A percentile compares a stretch with the other conserved stretches of the same genome.
Conservation (phyloP, 2,329 filamentous ascomycete species). For the Pseudonectria buxi region DNA sequence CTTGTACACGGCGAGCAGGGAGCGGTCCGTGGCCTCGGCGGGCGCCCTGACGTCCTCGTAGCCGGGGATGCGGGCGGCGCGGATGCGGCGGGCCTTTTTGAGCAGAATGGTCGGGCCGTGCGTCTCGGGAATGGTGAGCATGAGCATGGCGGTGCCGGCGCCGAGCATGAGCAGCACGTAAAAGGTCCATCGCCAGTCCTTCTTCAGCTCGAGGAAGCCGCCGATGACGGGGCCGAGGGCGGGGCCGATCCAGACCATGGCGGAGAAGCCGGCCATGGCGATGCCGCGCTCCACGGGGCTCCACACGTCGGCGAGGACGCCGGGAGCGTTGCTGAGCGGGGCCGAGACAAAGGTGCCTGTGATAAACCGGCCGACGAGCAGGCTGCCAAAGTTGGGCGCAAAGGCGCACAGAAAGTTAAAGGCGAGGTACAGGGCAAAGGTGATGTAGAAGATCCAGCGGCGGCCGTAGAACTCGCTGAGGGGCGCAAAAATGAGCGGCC, state of each 20-base stretch:
- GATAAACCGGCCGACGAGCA: constrained; percentile 49
- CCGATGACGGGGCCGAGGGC: constrained; percentile 46
- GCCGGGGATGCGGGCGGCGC: constrained; percentile 39
- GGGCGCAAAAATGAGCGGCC: constrained; percentile 52
- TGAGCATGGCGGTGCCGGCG: constrained; percentile 31
- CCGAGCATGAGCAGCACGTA: constrained; percentile 41
- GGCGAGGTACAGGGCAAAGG: constrained; percentile 40
- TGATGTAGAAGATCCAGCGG: constrained; percentile 45
- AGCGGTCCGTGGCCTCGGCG: constrained; percentile 38
- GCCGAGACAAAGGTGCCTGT: constrained; percentile 50
- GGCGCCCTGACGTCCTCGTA: constrained; percentile 46
- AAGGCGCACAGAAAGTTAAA: constrained; percentile 50
- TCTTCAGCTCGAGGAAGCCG: constrained; percentile 50
- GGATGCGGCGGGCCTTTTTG: constrained; percentile 47
- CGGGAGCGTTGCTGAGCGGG: constrained; percentile 41
- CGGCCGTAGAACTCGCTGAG: constrained; percentile 52
- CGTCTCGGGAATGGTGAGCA: constrained; percentile 55
- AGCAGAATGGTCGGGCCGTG: constrained; percentile 43
- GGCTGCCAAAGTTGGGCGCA: constrained; percentile 43
- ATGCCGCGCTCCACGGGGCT: constrained; percentile 43
- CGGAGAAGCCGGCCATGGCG: constrained; percentile 46
- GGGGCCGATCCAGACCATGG: constrained; percentile 48
- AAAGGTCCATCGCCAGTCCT: constrained; percentile 49
- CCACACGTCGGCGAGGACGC: constrained; percentile 49
- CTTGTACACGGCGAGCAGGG: constrained; percentile 39